phyloP scores from a whole-genome alignment of 2,329 filamentous ascomycete species.

The Eutypa lata region DNA sequence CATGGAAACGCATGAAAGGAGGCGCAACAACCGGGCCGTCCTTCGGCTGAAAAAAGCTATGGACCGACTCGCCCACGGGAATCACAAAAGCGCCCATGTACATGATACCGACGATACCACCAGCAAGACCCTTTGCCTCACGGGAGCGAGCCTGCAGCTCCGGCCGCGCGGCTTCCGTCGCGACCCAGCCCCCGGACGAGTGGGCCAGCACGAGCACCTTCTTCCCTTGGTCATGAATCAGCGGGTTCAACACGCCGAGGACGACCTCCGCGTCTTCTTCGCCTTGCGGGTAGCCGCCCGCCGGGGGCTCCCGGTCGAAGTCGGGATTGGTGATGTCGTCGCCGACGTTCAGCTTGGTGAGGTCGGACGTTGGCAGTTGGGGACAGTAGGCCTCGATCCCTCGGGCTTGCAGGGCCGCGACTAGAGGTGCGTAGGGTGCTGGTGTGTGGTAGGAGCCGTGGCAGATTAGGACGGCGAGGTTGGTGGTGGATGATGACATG shows the following conservation, averaged over 20 bases:
- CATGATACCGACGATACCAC: conserved; percentile 26
- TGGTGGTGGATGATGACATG: neutral
- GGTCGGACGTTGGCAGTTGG: conserved; percentile 29
- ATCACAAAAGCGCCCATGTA: conserved; percentile 28
- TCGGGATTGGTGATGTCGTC: conserved; percentile 15
- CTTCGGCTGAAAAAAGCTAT: conserved; percentile 28
- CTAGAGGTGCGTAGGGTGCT: conserved; percentile 24
- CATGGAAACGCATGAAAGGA: conserved; percentile 27
- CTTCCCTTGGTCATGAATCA: conserved; percentile 19
- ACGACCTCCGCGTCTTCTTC: conserved; percentile 10
- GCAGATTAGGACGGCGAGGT: conserved; percentile 18
- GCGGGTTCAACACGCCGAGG: conserved; percentile 4
- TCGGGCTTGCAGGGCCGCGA: conserved; percentile 16
- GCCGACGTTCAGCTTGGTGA: conserved; percentile 20
- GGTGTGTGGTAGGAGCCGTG: conserved; percentile 29
- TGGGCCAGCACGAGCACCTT: conserved; percentile 28
- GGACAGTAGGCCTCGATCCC: conserved; percentile 31
- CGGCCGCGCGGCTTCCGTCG: conserved; percentile 26
- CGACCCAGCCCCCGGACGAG: conserved; percentile 31
- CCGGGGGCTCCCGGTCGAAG: conserved; percentile 21
- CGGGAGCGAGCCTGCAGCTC: conserved; percentile 23
- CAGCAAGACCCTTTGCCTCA: conserved; percentile 9
- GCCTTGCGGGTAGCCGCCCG: conserved; percentile 26
- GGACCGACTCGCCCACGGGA: conserved; percentile 26
- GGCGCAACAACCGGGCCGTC: conserved; percentile 17